These are phyloP conservation scores for Ceratonia siliqua DNA, from an alignment of 306 rosid species.

Conservation along the genomic window DNA sequence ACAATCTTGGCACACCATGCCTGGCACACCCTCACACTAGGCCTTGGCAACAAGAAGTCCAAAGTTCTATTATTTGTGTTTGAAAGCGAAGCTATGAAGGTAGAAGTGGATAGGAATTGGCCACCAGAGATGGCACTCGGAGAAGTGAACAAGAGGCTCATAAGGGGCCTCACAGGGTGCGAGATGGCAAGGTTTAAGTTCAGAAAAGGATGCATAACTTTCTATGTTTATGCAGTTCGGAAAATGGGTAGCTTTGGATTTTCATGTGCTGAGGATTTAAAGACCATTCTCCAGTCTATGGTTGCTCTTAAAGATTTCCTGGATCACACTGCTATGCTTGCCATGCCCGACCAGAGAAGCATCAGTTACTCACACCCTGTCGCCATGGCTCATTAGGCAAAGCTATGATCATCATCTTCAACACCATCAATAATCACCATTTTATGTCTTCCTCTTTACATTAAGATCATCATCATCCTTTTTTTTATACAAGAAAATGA, in stretches of 20 bases:
- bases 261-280: conserved; percentile 70
- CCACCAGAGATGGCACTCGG: conserved; percentile 85
- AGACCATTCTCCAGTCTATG: conserved; percentile 70
- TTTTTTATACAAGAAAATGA: too few species aligned
- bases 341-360: conserved; percentile 86
- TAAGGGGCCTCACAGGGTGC: conserved; percentile 65
- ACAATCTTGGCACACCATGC: conserved; percentile 96
- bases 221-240: conserved; percentile 91
- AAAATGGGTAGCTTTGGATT: conserved; percentile 63
- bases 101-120: conserved; percentile 65
- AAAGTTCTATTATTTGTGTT: conserved; percentile 82
- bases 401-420: conserved; percentile 4
- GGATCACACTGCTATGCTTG: conserved; percentile 95
- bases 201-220: conserved; percentile 90
- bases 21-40: conserved; percentile 93
- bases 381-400: conserved; percentile 83
- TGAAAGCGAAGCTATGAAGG: conserved; percentile 66
- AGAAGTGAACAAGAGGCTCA: conserved; percentile 77
- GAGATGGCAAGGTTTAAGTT: conserved; percentile 97
- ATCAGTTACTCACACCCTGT: conserved; percentile 61
- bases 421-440: too few species aligned
- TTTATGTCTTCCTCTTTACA: too few species aligned
- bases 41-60: conserved; percentile 93
- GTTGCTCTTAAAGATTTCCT: conserved; percentile 89
- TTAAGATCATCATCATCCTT: too few species aligned